Percentiles rank a stretch among this genome's conserved stretches.
phyloP scores from a whole-genome alignment of 176 grass and related monocot genomes.

The Rhipidocladum racemiflorum region DNA sequence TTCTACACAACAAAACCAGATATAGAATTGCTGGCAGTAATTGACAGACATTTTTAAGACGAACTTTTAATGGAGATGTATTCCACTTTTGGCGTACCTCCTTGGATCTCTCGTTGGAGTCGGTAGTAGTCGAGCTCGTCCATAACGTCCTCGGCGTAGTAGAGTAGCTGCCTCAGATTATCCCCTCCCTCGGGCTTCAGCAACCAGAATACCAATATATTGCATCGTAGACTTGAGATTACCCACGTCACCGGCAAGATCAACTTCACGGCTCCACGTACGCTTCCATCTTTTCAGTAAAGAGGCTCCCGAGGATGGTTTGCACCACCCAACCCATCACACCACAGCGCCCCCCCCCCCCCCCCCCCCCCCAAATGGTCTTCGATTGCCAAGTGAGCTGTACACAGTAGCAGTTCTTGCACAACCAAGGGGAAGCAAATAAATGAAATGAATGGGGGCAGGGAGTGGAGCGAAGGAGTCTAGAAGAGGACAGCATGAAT shows the following conservation, averaged over 20 bases:
- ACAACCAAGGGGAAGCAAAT: too few relatives aligned
- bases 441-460: too few relatives aligned
- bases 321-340: not conserved
- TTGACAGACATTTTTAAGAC: too few relatives aligned
- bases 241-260: not conserved
- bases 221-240: not conserved
- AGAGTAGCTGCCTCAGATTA: constrained; percentile 4
- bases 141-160: not conserved
- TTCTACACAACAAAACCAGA: too few relatives aligned
- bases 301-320: not conserved
- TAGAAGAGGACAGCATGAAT: too few relatives aligned
- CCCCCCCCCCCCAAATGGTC: too few relatives aligned
- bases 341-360: too few relatives aligned
- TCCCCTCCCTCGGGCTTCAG: not conserved
- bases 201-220: not conserved
- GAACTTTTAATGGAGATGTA: too few relatives aligned
- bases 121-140: constrained; percentile 26
- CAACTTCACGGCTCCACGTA: not conserved
- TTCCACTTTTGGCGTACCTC: not conserved
- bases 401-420: too few relatives aligned
- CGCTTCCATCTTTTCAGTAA: not conserved
- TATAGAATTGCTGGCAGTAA: too few relatives aligned
- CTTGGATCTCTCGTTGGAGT: not conserved
- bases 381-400: too few relatives aligned
- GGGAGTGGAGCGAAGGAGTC: too few relatives aligned